phyloP scores from a whole-genome alignment of 108 stramenopile species.

The Schizochytrium sp. region DNA sequence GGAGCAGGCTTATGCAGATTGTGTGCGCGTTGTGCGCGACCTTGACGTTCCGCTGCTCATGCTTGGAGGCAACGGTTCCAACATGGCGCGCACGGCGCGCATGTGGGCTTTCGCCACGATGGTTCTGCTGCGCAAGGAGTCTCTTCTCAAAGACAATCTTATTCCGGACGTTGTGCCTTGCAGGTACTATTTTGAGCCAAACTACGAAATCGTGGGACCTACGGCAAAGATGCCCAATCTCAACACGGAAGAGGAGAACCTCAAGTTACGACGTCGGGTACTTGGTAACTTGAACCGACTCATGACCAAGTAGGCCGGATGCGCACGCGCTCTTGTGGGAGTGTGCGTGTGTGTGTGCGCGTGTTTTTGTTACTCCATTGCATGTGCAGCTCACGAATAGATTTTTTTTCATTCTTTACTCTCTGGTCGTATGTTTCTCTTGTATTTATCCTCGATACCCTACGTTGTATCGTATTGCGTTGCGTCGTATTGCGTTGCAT shows the following conservation, averaged over 20 bases:
- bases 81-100: conserved; percentile 52
- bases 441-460: no score
- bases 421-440: no score
- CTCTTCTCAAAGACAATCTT: not conserved
- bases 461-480: no score
- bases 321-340: not conserved
- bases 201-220: not conserved
- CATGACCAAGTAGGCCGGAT: not conserved
- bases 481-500: no score
- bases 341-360: no score
- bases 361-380: no score
- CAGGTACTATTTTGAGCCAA: not conserved
- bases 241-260: not conserved
- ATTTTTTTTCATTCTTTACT: no score
- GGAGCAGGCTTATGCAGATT: conserved; percentile 39
- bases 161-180: not conserved
- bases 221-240: not conserved
- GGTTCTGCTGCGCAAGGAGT: conserved; percentile 36
- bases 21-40: conserved; percentile 39
- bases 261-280: not conserved
- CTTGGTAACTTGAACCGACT: not conserved
- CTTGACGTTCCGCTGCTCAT: conserved; percentile 46
- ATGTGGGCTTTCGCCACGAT: conserved; percentile 54
- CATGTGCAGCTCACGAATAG: no score
- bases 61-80: conserved; percentile 54